These are phyloP conservation scores for Metroxylon sagu DNA, from an alignment of 176 grass and related monocot species.

Conservation along the genomic window DNA sequence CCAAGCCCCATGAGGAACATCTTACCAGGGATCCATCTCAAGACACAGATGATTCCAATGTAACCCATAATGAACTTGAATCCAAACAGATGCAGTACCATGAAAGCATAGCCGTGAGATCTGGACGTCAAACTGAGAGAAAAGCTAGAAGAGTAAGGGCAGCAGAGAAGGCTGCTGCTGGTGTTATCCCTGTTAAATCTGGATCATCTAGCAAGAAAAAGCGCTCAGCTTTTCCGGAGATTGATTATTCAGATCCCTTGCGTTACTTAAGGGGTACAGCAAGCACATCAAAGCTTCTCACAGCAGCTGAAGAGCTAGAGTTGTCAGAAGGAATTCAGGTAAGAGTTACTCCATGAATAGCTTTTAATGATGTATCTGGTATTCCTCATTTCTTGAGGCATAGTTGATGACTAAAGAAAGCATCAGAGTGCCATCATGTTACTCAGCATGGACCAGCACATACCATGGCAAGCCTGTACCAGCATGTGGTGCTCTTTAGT, in stretches of 20 bases:
- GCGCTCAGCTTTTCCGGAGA: conserved; percentile 25
- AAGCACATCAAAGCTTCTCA: conserved; percentile 40
- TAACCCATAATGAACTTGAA: conserved; percentile 33
- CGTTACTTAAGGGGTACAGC: conserved; percentile 42
- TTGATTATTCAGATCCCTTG: conserved; percentile 44
- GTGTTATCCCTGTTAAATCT: conserved; percentile 19
- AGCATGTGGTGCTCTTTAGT: too few relatives aligned
- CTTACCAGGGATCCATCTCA: not conserved
- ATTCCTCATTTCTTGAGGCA: too few relatives aligned
- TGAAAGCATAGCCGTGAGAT: conserved; percentile 44
- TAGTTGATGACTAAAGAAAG: too few relatives aligned
- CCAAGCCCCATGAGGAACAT: conserved; percentile 7
- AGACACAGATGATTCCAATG: conserved; percentile 24
- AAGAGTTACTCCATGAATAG: not conserved
- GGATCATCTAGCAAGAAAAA: conserved; percentile 43
- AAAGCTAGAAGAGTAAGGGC: conserved; percentile 57
- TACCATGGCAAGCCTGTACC: too few relatives aligned
- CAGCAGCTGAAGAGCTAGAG: conserved; percentile 55
- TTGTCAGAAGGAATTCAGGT: conserved; percentile 87
- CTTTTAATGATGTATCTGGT: too few relatives aligned
- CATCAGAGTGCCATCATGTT: too few relatives aligned
- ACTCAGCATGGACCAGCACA: too few relatives aligned
- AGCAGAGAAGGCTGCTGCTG: conserved; percentile 29
- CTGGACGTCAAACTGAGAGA: conserved; percentile 52
- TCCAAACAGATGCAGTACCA: conserved; percentile 7